Percentiles rank a stretch among this genome's conserved stretches.
These are phyloP conservation scores for Francoa sonchifolia DNA, from an alignment of 441 rosid genomes.

Conservation along the genomic window DNA sequence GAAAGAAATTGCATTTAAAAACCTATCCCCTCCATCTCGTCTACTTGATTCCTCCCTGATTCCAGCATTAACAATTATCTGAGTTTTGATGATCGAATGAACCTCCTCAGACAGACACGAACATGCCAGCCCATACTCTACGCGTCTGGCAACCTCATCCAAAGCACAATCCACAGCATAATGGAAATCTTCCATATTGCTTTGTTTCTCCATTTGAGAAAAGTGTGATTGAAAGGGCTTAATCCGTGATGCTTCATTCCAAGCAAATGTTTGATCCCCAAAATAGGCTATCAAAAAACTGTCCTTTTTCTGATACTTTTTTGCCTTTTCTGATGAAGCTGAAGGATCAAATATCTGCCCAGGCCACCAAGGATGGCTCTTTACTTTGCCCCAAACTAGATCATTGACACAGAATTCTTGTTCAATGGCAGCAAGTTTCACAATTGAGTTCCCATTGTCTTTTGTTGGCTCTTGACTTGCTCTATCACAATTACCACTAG, in stretches of 20 bases:
- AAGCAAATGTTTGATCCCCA: conserved; percentile 68
- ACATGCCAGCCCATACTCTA: conserved; percentile 63
- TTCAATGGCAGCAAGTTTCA: conserved; percentile 7
- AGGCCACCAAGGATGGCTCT: conserved; percentile 97
- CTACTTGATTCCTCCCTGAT: conserved; percentile 31
- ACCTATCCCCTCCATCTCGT: conserved; percentile 37
- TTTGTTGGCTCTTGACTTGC: neutral
- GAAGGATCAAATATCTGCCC: conserved; percentile 57
- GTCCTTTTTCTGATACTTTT: conserved; percentile 46
- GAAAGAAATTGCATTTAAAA: conserved; percentile 32
- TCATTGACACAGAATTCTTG: conserved; percentile 29
- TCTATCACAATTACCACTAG: neutral
- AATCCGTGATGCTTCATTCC: conserved; percentile 48
- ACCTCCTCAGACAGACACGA: conserved; percentile 46
- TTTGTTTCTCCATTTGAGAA: conserved; percentile 52
- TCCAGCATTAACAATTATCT: conserved; percentile 52
- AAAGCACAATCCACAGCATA: conserved; percentile 61
- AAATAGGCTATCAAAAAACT: conserved; percentile 49
- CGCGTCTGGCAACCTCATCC: conserved; percentile 64
- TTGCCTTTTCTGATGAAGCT: conserved; percentile 47
- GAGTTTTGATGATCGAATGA: conserved; percentile 28
- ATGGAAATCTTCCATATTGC: conserved; percentile 27
- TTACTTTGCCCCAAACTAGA: conserved; percentile 83
- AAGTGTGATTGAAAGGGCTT: conserved; percentile 56
- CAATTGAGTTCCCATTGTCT: neutral